Evolutionary conservation across 208 protist genomes (phyloP).

Genomic region (Lotmaria passim): DNA sequence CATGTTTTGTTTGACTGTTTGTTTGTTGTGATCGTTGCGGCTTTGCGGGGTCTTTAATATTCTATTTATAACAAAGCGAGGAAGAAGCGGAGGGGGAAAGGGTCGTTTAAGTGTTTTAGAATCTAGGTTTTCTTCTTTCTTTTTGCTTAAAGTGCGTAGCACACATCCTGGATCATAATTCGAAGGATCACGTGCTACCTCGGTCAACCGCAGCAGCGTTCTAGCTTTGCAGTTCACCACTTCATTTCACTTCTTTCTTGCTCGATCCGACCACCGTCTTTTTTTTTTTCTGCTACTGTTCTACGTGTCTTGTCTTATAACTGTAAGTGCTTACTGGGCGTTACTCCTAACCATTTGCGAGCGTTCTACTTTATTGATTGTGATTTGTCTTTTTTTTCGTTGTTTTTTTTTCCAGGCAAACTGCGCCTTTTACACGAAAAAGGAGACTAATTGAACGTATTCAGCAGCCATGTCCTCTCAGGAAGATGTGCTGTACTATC

Average conservation of each 20-base stretch:
- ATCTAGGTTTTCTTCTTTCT: background rate
- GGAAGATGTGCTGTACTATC: constrained; percentile 47
- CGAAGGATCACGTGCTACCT: background rate
- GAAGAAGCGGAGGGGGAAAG: too few relatives aligned
- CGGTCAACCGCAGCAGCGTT: too few relatives aligned
- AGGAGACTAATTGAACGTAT: background rate
- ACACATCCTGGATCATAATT: background rate
- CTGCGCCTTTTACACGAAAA: constrained; percentile 3
- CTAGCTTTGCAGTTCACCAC: too few relatives aligned
- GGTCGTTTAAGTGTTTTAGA: too few relatives aligned
- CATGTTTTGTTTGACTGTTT: too few relatives aligned
- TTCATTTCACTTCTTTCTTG: too few relatives aligned
- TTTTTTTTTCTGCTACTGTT: constrained; percentile 1
- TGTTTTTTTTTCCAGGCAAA: constrained; percentile 20
- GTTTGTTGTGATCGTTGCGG: too few relatives aligned
- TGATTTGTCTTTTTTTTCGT: background rate
- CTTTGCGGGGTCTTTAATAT: too few relatives aligned
- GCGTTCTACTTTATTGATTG: too few relatives aligned
- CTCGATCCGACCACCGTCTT: too few relatives aligned
- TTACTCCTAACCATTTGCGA: too few relatives aligned
- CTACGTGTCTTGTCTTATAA: background rate
- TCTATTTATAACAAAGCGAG: too few relatives aligned
- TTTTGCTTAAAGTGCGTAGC: background rate
- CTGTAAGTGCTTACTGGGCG: background rate
- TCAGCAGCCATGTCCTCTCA: constrained; percentile 8